phyloP scores from a whole-genome alignment of 2,329 filamentous ascomycete genomes.

The Leptographium flavum region DNA sequence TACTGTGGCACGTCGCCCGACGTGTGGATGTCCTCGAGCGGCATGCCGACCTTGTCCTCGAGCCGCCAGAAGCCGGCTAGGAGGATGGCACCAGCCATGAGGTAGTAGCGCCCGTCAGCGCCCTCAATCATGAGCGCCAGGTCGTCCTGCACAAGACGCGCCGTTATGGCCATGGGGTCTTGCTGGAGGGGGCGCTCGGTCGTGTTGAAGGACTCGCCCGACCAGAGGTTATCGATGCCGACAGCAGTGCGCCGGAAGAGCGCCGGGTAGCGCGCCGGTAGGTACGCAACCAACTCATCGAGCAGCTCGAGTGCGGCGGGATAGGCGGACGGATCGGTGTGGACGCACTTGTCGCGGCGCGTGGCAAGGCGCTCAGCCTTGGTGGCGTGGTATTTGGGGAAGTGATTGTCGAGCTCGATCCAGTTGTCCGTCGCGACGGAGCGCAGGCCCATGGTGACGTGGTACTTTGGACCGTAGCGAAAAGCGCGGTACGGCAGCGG shows the following conservation, averaged over 20 bases:
- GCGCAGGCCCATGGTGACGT: constrained; percentile 66
- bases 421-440: constrained; percentile 56
- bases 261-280: constrained; percentile 60
- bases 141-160: constrained; percentile 66
- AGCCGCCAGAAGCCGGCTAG: constrained; percentile 75
- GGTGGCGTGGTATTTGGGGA: constrained; percentile 54
- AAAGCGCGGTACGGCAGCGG: constrained; percentile 69
- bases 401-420: constrained; percentile 79
- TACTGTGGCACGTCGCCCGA: constrained; percentile 62
- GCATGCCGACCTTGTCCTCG: constrained; percentile 69
- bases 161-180: constrained; percentile 65
- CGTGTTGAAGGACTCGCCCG: constrained; percentile 59
- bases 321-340: constrained; percentile 55
- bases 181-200: constrained; percentile 48
- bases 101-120: constrained; percentile 64
- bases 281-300: constrained; percentile 56
- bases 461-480: constrained; percentile 61
- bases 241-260: constrained; percentile 49
- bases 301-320: constrained; percentile 62
- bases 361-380: constrained; percentile 56
- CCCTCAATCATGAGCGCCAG: constrained; percentile 71
- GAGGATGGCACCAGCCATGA: constrained; percentile 62
- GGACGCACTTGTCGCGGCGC: constrained; percentile 51
- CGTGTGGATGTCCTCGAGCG: constrained; percentile 64
- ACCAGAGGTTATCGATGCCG: constrained; percentile 58